phyloP scores from a whole-genome alignment of 192 early-diverging fungal species.

The Spizellomyces punctatus region DNA sequence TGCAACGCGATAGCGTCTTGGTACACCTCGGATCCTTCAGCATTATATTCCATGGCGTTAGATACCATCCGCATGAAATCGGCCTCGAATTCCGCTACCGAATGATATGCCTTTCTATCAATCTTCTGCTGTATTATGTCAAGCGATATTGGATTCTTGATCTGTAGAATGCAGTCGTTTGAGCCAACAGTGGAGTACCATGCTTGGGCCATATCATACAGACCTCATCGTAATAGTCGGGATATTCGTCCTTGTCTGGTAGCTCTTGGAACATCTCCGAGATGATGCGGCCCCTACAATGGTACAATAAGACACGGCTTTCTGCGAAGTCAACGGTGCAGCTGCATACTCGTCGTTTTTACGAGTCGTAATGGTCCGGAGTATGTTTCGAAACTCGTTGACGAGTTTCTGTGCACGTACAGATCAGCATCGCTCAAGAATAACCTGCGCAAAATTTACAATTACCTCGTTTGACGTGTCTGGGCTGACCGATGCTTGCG shows the following conservation, averaged over 20 bases:
- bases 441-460: too few relatives aligned
- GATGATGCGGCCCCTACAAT: constrained; percentile 16
- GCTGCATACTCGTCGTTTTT: constrained; percentile 1
- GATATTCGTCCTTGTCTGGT: constrained; percentile 39
- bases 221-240: constrained; percentile 47
- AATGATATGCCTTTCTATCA: constrained; percentile 42
- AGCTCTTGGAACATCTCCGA: constrained; percentile 43
- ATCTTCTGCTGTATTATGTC: constrained; percentile 46
- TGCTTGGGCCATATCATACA: not conserved
- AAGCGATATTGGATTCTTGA: constrained; percentile 61
- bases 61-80: constrained; percentile 84
- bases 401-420: too few relatives aligned
- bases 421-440: too few relatives aligned
- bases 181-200: not conserved
- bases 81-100: constrained; percentile 68
- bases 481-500: too few relatives aligned
- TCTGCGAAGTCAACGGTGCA: not conserved
- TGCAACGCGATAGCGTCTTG: constrained; percentile 61
- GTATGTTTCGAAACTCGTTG: too few relatives aligned
- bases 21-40: constrained; percentile 81
- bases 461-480: too few relatives aligned
- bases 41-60: constrained; percentile 90
- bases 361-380: too few relatives aligned
- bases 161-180: constrained; percentile 18
- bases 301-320: not conserved